Percentiles rank a stretch among this genome's conserved stretches.
Evolutionary conservation across 2,329 filamentous ascomycete genomes (phyloP).

Genomic region (Xylariales sp.): DNA sequence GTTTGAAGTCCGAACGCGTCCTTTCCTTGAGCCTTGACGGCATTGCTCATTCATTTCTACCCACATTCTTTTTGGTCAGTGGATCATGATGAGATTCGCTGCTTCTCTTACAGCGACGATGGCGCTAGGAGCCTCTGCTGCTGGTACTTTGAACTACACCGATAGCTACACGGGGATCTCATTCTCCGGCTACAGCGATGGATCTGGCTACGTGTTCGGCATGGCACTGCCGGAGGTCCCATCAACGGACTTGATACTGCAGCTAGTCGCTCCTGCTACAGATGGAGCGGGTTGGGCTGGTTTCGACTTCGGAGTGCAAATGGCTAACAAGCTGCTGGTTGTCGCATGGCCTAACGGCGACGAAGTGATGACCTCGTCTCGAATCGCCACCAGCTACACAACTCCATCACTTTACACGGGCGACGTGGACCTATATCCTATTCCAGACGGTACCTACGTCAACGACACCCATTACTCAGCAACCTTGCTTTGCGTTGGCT

Average conservation of each 20-base stretch:
- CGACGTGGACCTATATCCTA: constrained; percentile 36
- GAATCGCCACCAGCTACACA: constrained; percentile 35
- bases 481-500: constrained; percentile 48
- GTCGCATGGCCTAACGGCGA: constrained; percentile 45
- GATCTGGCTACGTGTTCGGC: constrained; percentile 40
- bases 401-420: constrained; percentile 41
- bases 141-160: constrained; percentile 24
- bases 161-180: constrained; percentile 42
- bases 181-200: constrained; percentile 32
- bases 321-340: constrained; percentile 44
- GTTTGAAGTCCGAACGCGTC: constrained; percentile 12
- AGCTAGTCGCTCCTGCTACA: constrained; percentile 40
- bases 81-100: constrained; percentile 16
- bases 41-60: constrained; percentile 10
- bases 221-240: constrained; percentile 45
- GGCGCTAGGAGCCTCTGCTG: constrained; percentile 14
- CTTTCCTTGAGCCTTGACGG: constrained; percentile 12
- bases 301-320: constrained; percentile 40
- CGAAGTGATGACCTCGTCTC: constrained; percentile 29
- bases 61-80: constrained; percentile 9
- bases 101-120: constrained; percentile 19
- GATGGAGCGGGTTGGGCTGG: constrained; percentile 44
- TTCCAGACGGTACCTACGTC: constrained; percentile 46
- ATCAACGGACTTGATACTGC: constrained; percentile 48
- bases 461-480: constrained; percentile 49